phyloP scores from a whole-genome alignment of 208 protist species.

The Giardia duodenalis region DNA sequence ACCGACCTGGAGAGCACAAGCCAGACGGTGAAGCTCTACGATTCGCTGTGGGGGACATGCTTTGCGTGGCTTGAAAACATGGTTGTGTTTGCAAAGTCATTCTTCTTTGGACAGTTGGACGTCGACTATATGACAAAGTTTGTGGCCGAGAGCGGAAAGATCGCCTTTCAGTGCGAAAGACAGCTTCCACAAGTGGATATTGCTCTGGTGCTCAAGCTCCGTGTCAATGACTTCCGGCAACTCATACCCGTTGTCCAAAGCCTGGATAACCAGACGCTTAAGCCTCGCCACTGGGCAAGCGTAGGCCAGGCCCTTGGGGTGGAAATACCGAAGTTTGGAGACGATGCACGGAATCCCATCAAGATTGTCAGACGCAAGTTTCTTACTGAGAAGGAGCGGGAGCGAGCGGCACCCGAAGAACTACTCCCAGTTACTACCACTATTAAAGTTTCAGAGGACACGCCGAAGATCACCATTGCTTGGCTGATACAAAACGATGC shows the following conservation, averaged over 20 bases:
- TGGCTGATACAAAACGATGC: constrained; percentile 7
- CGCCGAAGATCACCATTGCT: background rate
- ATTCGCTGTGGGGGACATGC: background rate
- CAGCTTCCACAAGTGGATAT: background rate
- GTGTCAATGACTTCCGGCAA: constrained; percentile 9
- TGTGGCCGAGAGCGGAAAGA: constrained; percentile 8
- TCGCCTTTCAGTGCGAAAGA: constrained; percentile 10
- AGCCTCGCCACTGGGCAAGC: background rate
- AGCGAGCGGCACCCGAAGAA: background rate
- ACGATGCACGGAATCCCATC: background rate
- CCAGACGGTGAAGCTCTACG: background rate
- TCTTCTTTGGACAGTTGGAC: constrained; percentile 8
- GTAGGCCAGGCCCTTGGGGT: background rate
- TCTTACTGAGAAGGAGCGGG: background rate
- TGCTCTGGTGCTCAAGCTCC: background rate
- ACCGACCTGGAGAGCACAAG: background rate
- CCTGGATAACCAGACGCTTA: background rate
- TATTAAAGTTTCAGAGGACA: background rate
- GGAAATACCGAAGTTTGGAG: background rate
- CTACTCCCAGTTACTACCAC: background rate
- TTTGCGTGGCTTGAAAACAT: background rate
- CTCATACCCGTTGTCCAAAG: constrained; percentile 3
- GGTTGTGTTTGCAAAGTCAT: background rate
- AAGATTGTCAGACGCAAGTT: background rate
- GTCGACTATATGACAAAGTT: background rate